These are phyloP conservation scores for Aurantiochytrium sp. DNA, from an alignment of 108 stramenopile species.

Conservation along the genomic window DNA sequence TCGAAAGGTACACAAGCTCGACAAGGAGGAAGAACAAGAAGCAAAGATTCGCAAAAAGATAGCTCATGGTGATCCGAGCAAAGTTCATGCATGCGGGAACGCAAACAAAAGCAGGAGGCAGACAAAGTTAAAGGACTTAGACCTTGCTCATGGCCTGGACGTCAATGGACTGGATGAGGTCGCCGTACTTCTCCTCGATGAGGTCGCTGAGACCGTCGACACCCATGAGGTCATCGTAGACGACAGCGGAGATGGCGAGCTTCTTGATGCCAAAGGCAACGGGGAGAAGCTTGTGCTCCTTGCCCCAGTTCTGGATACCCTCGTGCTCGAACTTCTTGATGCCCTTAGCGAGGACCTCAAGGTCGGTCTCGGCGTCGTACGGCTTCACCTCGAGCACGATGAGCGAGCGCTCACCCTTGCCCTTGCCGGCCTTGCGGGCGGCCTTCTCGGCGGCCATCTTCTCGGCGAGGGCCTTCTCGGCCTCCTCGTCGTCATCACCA, in stretches of 20 bases:
- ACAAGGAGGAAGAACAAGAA: no score
- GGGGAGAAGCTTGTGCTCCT: slow-evolving; percentile 47
- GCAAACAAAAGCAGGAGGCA: neutral
- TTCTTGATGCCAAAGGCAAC: slow-evolving; percentile 56
- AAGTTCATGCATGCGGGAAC: neutral
- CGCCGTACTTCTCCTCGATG: slow-evolving; percentile 28
- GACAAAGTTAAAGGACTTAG: neutral
- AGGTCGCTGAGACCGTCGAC: slow-evolving; percentile 28
- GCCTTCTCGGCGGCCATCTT: slow-evolving; percentile 14
- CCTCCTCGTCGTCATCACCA: neutral
- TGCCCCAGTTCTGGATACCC: slow-evolving; percentile 45
- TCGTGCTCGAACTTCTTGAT: slow-evolving; percentile 35
- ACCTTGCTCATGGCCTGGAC: slow-evolving; percentile 34
- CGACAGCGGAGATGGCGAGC: slow-evolving; percentile 45
- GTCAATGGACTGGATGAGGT: slow-evolving; percentile 28
- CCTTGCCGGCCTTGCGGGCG: slow-evolving; percentile 10
- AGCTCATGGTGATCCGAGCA: no score
- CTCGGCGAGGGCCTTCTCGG: neutral
- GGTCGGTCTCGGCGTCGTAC: slow-evolving; percentile 50
- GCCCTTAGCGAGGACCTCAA: slow-evolving; percentile 42
- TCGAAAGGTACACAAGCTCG: no score
- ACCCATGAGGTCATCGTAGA: slow-evolving; percentile 40
- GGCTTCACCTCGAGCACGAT: slow-evolving; percentile 52
- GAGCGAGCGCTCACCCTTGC: slow-evolving; percentile 38
- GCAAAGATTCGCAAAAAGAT: no score